phyloP scores from a whole-genome alignment of 805 yeast species.

The Suhomyces prunicola region DNA sequence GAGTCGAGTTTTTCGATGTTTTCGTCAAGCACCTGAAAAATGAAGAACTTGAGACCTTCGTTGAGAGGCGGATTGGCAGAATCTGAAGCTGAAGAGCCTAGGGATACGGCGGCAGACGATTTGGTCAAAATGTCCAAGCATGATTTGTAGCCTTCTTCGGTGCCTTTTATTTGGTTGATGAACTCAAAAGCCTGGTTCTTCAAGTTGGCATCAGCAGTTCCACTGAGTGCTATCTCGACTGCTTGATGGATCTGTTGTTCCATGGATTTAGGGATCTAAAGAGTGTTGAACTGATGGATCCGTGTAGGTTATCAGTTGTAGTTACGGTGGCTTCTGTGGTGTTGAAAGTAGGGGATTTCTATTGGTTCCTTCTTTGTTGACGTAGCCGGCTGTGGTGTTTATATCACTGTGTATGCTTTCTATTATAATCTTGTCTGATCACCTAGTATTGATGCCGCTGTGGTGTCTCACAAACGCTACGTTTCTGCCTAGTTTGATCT shows the following conservation, averaged over 20 bases:
- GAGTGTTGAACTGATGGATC: neutral
- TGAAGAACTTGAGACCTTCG: constrained; percentile 61
- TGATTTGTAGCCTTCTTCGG: constrained; percentile 54
- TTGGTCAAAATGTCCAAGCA: constrained; percentile 47
- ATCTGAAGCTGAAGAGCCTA: neutral
- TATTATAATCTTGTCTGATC: neutral
- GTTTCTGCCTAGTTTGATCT: neutral
- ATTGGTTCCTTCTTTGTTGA: neutral
- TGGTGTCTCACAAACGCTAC: neutral
- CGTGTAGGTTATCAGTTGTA: neutral
- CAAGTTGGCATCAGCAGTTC: constrained; percentile 57
- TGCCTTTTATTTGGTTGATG: constrained; percentile 50
- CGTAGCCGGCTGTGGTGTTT: neutral
- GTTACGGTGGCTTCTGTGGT: neutral
- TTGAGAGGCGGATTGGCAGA: constrained; percentile 28
- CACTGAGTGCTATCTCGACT: constrained; percentile 75
- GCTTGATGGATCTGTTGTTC: constrained; percentile 80
- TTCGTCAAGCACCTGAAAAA: constrained; percentile 66
- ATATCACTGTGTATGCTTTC: neutral
- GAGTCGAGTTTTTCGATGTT: constrained; percentile 43
- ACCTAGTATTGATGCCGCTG: neutral
- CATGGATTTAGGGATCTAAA: constrained; percentile 12
- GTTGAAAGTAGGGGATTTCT: neutral
- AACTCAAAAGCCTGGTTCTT: constrained; percentile 54
- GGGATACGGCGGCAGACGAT: neutral